phyloP scores from a whole-genome alignment of 164 flowering plant genomes.

The Magnolia sinica region DNA sequence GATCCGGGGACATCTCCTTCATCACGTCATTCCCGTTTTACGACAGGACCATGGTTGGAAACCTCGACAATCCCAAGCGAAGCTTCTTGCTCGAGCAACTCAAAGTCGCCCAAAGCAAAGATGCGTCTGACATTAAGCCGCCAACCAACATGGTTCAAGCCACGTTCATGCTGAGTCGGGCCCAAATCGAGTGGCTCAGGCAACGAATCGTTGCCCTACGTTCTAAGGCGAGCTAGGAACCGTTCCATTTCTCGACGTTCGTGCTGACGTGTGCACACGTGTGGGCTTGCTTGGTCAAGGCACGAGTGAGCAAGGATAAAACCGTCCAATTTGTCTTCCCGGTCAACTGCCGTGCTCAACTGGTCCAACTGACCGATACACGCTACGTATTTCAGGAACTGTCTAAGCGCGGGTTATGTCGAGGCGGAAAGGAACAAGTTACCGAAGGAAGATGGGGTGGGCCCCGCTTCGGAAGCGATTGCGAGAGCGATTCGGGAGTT shows the following conservation, averaged over 20 bases:
- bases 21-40: not conserved
- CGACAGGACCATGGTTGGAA: not conserved
- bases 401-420: conserved; percentile 18
- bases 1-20: not conserved
- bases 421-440: conserved; percentile 10
- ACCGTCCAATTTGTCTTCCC: conserved; percentile 17
- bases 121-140: not conserved
- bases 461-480: conserved; percentile 24
- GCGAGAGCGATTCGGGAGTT: conserved; percentile 16
- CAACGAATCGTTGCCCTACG: conserved; percentile 5
- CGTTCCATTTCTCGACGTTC: conserved; percentile 22
- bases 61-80: not conserved
- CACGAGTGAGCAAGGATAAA: not conserved
- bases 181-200: conserved; percentile 9
- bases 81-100: not conserved
- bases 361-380: conserved; percentile 30
- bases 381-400: conserved; percentile 46
- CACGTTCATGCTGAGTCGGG: conserved; percentile 2
- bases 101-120: not conserved
- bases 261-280: conserved; percentile 21
- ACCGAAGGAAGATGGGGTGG: conserved; percentile 28
- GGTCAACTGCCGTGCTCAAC: conserved; percentile 31
- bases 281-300: conserved; percentile 27
- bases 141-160: not conserved
- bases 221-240: not conserved